Evolutionary conservation across 1,284 basidiomycete genomes (phyloP).

Genomic region (Ganoderma leucocontextum): DNA sequence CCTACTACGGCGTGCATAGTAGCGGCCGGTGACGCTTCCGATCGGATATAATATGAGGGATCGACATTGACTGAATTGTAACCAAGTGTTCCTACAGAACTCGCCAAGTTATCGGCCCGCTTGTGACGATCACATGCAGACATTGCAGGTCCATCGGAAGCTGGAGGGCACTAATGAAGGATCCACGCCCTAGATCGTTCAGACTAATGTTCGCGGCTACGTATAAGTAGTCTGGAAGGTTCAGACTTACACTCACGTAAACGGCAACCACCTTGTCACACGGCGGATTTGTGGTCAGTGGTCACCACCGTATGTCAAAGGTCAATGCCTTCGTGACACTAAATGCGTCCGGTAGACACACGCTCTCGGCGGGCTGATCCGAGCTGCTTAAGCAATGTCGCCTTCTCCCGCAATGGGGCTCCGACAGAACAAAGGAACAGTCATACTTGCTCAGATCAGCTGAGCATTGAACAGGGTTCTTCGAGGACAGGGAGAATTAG

Average conservation of each 20-base stretch:
- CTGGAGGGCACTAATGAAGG: not conserved
- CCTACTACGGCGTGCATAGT: not conserved
- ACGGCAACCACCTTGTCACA: not conserved
- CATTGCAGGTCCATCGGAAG: not conserved
- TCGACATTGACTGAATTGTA: not conserved
- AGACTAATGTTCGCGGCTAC: not conserved
- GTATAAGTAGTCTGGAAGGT: not conserved
- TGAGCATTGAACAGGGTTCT: not conserved
- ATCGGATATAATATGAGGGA: not conserved
- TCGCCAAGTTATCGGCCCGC: not conserved
- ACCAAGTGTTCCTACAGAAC: conserved; percentile 1
- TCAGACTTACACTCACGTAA: conserved; percentile 6
- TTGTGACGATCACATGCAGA: not conserved
- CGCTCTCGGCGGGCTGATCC: conserved; percentile 22
- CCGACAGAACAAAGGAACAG: conserved; percentile 20
- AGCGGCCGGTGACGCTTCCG: not conserved
- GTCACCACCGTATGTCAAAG: not conserved
- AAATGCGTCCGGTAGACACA: conserved; percentile 4
- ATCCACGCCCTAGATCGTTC: not conserved
- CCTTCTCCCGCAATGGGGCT: conserved; percentile 1
- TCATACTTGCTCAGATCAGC: not conserved
- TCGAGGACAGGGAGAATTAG: conserved; percentile 9
- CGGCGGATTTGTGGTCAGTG: conserved; percentile 9
- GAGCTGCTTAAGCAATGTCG: conserved; percentile 20
- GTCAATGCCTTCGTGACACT: not conserved